These are phyloP conservation scores for Stygiomarasmius scandens DNA, from an alignment of 1,284 basidiomycete species.

Conservation along the genomic window DNA sequence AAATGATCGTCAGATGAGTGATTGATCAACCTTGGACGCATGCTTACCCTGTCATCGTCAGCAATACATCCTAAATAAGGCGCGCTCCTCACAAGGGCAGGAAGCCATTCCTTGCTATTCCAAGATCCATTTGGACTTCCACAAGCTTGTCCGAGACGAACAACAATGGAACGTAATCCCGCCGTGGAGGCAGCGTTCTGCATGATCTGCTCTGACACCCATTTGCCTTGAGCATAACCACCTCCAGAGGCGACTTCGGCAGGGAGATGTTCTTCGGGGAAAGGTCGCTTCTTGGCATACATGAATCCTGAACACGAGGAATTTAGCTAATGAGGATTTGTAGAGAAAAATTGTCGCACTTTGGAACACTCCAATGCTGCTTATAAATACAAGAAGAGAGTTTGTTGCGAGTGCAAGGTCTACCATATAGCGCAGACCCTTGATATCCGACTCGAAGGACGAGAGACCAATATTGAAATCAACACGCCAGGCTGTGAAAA, in stretches of 20 bases:
- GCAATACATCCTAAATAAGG: conserved; percentile 28
- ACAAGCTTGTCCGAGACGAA: conserved; percentile 16
- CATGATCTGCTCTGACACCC: conserved; percentile 22
- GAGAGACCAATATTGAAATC: conserved; percentile 39
- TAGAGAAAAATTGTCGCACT: conserved; percentile 5
- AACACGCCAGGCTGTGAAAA: conserved; percentile 36
- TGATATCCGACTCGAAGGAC: conserved; percentile 37
- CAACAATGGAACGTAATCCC: background rate
- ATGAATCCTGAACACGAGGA: too few species aligned
- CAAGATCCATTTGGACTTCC: conserved; percentile 6
- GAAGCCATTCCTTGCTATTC: conserved; percentile 11
- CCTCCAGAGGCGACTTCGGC: background rate
- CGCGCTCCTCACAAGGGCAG: conserved; percentile 13
- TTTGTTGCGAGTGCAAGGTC: conserved; percentile 30
- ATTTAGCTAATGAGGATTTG: too few species aligned
- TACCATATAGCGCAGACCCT: conserved; percentile 36
- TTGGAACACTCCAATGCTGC: conserved; percentile 29
- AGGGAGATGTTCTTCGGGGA: too few species aligned
- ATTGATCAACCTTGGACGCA: background rate
- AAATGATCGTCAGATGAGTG: background rate
- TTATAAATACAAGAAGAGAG: conserved; percentile 26
- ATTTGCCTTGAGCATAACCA: conserved; percentile 25
- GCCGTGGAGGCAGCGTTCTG: background rate
- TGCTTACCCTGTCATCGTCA: conserved; percentile 21
- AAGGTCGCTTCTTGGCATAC: too few species aligned